A percentile compares a stretch with the other conserved stretches of the same genome.
Conservation (phyloP, 1,139 yeast genomes). For the Hemisphaericaspora lyxosophila region DNA sequence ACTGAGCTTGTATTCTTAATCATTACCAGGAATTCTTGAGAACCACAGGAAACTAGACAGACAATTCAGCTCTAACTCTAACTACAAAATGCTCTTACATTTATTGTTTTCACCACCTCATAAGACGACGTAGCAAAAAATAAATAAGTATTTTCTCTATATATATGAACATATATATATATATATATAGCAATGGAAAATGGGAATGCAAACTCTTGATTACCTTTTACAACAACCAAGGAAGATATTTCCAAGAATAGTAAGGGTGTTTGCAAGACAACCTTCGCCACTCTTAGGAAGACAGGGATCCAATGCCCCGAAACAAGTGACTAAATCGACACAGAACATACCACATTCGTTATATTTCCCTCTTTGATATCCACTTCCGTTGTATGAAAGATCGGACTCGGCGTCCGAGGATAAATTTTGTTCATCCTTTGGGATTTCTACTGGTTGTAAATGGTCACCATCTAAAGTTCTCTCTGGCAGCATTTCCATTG, state of each 20-base stretch:
- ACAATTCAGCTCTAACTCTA: no score
- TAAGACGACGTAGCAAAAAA: no score
- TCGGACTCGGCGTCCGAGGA: conserved; percentile 11
- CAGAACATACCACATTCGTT: conserved; percentile 49
- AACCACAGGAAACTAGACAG: no score
- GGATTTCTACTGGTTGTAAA: neutral
- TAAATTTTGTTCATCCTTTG: neutral
- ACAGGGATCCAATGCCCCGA: conserved; percentile 42
- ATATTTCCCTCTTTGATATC: conserved; percentile 31
- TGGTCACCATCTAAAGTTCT: neutral
- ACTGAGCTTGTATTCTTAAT: no score
- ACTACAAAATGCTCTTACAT: no score
- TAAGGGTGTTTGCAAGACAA: conserved; percentile 35
- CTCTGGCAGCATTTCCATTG: conserved; percentile 15
- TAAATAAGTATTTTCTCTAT: neutral
- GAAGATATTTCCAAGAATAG: conserved; percentile 39
- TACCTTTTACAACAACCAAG: conserved; percentile 38
- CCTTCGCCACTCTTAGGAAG: conserved; percentile 47
- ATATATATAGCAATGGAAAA: no score
- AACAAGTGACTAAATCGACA: conserved; percentile 38
- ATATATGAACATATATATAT: no score
- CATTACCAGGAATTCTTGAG: no score
- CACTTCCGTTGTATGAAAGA: conserved; percentile 32
- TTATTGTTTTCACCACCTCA: no score
- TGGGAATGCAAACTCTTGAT: no score